Percentiles rank a stretch among this genome's conserved stretches.
phyloP scores from a whole-genome alignment of 345 rosid genomes.

The Limnanthes douglasii region DNA sequence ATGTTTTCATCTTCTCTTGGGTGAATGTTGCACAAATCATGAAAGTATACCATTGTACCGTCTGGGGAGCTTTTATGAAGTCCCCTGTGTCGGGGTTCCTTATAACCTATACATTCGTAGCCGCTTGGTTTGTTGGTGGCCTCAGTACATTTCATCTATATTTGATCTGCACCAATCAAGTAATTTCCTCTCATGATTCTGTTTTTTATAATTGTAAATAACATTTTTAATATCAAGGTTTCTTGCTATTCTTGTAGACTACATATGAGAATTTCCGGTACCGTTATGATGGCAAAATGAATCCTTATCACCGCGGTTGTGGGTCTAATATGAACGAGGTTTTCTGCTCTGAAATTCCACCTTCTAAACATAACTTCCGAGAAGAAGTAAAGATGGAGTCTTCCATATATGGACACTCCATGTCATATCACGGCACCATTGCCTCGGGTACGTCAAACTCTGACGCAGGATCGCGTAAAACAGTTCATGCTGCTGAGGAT shows the following conservation, averaged over 20 bases:
- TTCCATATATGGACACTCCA: constrained; percentile 13
- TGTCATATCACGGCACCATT: constrained; percentile 15
- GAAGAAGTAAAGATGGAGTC: constrained; percentile 26
- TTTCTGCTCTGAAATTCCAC: constrained; percentile 38
- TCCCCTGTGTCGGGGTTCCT: constrained; percentile 69
- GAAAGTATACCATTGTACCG: constrained; percentile 23
- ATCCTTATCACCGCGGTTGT: constrained; percentile 51
- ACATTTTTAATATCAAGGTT: neutral
- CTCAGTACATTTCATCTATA: constrained; percentile 79
- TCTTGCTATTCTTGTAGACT: constrained; percentile 33
- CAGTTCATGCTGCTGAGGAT: constrained; percentile 50
- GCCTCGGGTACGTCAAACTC: constrained; percentile 25
- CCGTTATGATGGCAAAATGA: constrained; percentile 49
- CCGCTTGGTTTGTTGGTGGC: constrained; percentile 88
- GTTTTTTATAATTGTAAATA: neutral
- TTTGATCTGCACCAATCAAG: constrained; percentile 74
- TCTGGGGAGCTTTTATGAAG: constrained; percentile 53
- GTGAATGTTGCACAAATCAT: constrained; percentile 53
- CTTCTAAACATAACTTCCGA: constrained; percentile 43
- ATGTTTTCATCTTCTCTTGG: constrained; percentile 68
- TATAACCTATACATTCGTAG: constrained; percentile 54
- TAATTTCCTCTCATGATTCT: constrained; percentile 6
- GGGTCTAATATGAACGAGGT: constrained; percentile 20
- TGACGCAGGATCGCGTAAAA: constrained; percentile 32
- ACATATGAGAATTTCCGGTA: constrained; percentile 78